These are phyloP conservation scores for Epichloe festucae DNA, from an alignment of 2,329 filamentous ascomycete genomes.

Conservation along the genomic window DNA sequence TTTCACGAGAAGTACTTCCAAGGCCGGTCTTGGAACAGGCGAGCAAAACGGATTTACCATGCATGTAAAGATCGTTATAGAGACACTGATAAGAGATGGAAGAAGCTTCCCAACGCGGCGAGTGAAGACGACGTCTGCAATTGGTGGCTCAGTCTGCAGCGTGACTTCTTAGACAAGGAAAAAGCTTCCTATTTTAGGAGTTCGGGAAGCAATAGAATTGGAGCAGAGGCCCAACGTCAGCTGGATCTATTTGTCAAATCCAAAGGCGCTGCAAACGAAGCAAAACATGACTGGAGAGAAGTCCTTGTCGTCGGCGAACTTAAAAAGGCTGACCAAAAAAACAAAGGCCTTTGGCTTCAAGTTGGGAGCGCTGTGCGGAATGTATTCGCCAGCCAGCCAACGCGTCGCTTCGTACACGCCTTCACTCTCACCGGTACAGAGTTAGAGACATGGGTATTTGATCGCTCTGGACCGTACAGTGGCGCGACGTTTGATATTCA, in stretches of 20 bases:
- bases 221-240: not conserved
- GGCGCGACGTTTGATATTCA: slow-evolving; percentile 2
- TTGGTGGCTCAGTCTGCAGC: not conserved
- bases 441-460: slow-evolving; percentile 4
- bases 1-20: slow-evolving; percentile 1
- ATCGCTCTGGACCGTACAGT: slow-evolving; percentile 4
- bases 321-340: not conserved
- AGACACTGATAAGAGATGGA: not conserved
- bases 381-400: not conserved
- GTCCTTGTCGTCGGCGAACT: not conserved
- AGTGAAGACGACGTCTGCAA: not conserved
- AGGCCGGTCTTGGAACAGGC: not conserved
- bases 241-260: not conserved
- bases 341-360: slow-evolving; percentile 1
- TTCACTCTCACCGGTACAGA: not conserved
- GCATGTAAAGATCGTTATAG: not conserved
- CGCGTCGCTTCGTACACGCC: not conserved
- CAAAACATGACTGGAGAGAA: not conserved
- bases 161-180: not conserved
- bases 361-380: slow-evolving; percentile 1
- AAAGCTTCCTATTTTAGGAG: slow-evolving; percentile 1
- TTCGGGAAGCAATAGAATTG: not conserved
- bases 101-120: not conserved
- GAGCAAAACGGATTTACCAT: not conserved
- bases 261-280: not conserved